Conservation (phyloP, 805 yeast species). For the Wickerhamomyces alni region DNA sequence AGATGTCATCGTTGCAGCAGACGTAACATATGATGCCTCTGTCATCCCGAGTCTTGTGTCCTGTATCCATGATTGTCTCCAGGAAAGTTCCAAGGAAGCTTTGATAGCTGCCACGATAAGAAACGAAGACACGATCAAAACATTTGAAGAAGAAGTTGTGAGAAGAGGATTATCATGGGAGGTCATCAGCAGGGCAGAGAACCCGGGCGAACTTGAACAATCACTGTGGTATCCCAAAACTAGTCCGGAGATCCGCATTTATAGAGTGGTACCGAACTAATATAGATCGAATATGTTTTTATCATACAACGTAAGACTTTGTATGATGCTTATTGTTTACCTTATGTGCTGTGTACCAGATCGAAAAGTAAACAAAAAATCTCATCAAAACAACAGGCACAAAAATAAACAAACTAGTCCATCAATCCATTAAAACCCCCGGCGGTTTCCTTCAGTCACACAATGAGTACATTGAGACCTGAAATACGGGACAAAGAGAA, state of each 20-base stretch:
- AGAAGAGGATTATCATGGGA: slow-evolving; percentile 15
- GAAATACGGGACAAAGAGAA: not conserved
- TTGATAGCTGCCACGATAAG: slow-evolving; percentile 73
- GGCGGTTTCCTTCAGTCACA: too few species aligned
- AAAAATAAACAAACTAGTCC: not conserved
- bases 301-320: too few species aligned
- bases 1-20: slow-evolving; percentile 71
- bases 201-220: slow-evolving; percentile 20
- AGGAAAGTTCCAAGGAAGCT: slow-evolving; percentile 22
- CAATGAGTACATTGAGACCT: not conserved
- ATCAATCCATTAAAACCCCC: too few species aligned
- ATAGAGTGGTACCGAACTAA: slow-evolving; percentile 3
- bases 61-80: slow-evolving; percentile 31
- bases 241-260: slow-evolving; percentile 15
- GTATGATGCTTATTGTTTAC: too few species aligned
- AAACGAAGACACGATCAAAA: slow-evolving; percentile 43
- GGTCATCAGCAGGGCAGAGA: slow-evolving; percentile 8
- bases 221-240: slow-evolving; percentile 17
- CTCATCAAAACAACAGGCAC: not conserved
- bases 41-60: slow-evolving; percentile 49
- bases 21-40: slow-evolving; percentile 75
- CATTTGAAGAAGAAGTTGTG: slow-evolving; percentile 34
- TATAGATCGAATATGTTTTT: too few species aligned
- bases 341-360: too few species aligned
- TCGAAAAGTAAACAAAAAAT: not conserved